Evolutionary conservation across 2,329 filamentous ascomycete genomes (phyloP).

Genomic region (Epichloe sp.): DNA sequence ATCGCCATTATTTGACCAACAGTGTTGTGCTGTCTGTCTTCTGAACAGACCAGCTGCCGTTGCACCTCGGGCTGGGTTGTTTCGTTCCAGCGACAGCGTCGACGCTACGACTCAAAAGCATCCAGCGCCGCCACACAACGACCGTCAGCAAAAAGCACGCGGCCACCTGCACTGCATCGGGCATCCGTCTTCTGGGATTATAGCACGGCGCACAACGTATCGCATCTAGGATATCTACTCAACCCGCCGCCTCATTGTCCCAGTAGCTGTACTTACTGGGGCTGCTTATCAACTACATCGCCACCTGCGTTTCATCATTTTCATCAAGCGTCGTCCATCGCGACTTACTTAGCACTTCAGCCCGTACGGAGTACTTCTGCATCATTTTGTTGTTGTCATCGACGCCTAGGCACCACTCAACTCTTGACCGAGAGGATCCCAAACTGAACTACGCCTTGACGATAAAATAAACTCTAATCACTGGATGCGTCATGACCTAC

Average conservation of each 20-base stretch:
- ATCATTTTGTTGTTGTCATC: conserved; percentile 4
- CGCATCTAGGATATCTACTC: neutral
- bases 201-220: neutral
- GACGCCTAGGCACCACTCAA: conserved; percentile 2
- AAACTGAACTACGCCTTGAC: neutral
- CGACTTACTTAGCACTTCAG: neutral
- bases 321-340: neutral
- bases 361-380: neutral
- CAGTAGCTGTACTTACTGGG: neutral
- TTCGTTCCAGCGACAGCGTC: neutral
- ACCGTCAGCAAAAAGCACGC: conserved; percentile 1
- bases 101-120: conserved; percentile 1
- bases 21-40: neutral
- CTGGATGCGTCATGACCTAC: conserved; percentile 25
- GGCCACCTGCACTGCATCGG: conserved; percentile 3
- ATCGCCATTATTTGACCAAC: neutral
- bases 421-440: conserved; percentile 5
- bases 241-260: neutral
- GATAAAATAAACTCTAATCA: conserved; percentile 10
- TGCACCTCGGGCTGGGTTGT: neutral
- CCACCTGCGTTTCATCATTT: neutral
- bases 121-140: neutral
- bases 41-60: neutral
- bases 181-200: neutral
- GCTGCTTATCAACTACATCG: neutral